Evolutionary conservation across 495 filamentous ascomycete genomes (phyloP).

Genomic region (Aspergillus conjunctus): DNA sequence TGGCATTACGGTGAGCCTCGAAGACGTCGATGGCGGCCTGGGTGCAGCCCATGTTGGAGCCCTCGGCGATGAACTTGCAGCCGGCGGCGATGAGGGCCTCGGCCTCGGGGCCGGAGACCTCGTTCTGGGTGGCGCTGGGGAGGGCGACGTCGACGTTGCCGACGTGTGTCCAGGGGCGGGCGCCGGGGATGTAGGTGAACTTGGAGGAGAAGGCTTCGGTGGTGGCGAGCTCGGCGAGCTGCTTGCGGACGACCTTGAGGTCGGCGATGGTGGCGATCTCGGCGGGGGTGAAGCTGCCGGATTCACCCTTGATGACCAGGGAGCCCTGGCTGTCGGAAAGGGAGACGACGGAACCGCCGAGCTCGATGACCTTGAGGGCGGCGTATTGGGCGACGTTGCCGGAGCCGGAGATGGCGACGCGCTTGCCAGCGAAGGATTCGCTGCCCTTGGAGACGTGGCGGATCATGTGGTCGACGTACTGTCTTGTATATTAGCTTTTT

Average conservation of each 20-base stretch:
- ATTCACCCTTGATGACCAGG: conserved; percentile 67
- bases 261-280: conserved; percentile 75
- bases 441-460: conserved; percentile 75
- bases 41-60: conserved; percentile 98
- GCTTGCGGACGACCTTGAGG: conserved; percentile 85
- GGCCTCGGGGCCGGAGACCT: conserved; percentile 89
- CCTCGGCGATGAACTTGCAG: conserved; percentile 87
- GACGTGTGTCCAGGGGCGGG: conserved; percentile 87
- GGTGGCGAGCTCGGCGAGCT: conserved; percentile 67
- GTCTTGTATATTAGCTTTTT: neutral
- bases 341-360: conserved; percentile 88
- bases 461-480: conserved; percentile 96
- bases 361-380: conserved; percentile 94
- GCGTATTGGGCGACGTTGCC: conserved; percentile 99
- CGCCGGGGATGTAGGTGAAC: conserved; percentile 87
- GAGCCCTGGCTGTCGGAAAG: conserved; percentile 91
- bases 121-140: conserved; percentile 95
- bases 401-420: conserved; percentile 93
- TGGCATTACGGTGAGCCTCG: conserved; percentile 74
- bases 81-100: conserved; percentile 75
- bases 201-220: conserved; percentile 56
- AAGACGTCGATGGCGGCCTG: conserved; percentile 94
- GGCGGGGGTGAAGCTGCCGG: conserved; percentile 66
- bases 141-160: conserved; percentile 88
- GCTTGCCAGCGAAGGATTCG: conserved; percentile 87